Conservation (phyloP, 2,329 filamentous ascomycete genomes). For the Mycocentrospora acerina region DNA sequence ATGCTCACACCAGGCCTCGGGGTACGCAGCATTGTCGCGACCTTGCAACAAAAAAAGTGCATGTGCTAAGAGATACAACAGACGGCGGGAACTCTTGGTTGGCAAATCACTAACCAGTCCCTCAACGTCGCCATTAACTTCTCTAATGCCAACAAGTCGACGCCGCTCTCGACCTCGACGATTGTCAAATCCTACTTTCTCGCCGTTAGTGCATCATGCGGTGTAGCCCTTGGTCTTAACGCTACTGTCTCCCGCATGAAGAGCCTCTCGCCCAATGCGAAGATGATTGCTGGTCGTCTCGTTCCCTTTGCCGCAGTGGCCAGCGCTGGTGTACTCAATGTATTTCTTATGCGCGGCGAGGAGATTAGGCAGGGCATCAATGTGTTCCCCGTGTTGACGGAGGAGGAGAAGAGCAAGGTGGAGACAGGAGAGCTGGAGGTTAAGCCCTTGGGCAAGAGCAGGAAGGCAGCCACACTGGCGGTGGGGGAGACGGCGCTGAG, state of each 20-base stretch:
- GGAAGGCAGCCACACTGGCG: conserved; percentile 82
- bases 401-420: conserved; percentile 65
- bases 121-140: conserved; percentile 98
- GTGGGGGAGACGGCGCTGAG: conserved; percentile 92
- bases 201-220: conserved; percentile 89
- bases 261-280: conserved; percentile 71
- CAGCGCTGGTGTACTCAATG: conserved; percentile 86
- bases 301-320: conserved; percentile 96
- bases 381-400: conserved; percentile 78
- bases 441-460: conserved; percentile 78
- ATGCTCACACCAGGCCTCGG: conserved; percentile 91
- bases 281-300: conserved; percentile 76
- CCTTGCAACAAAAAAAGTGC: no score
- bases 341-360: conserved; percentile 95
- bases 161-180: conserved; percentile 76
- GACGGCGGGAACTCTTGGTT: conserved; percentile 82
- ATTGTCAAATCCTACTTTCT: conserved; percentile 88
- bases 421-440: conserved; percentile 62
- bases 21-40: conserved; percentile 49
- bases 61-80: conserved; percentile 40
- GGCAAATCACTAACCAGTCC: conserved; percentile 96
- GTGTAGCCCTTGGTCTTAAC: conserved; percentile 90
- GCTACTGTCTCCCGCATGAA: conserved; percentile 83
- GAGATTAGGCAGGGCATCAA: conserved; percentile 94
- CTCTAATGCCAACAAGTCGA: conserved; percentile 97